A percentile compares a stretch with the other conserved stretches of the same genome.
Conservation (phyloP, 495 filamentous ascomycete genomes). For the Talaromyces adpressus region DNA sequence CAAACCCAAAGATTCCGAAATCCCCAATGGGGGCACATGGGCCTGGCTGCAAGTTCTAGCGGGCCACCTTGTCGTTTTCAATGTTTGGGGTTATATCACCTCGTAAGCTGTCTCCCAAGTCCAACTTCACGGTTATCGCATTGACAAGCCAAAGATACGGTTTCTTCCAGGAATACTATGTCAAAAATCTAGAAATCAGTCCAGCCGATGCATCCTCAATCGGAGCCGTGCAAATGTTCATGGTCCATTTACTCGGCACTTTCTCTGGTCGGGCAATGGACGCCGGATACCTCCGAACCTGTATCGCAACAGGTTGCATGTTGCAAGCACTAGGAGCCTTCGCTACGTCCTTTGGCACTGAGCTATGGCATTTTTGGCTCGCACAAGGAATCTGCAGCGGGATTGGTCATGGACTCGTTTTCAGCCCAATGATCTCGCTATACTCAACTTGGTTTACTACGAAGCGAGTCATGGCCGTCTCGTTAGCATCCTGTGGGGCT, state of each 20-base stretch:
- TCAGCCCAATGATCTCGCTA: constrained; percentile 62
- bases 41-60: constrained; percentile 63
- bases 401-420: constrained; percentile 65
- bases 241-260: constrained; percentile 20
- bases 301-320: constrained; percentile 46
- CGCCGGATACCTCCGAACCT: constrained; percentile 58
- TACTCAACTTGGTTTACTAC: constrained; percentile 68
- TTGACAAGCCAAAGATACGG: constrained; percentile 49
- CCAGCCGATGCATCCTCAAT: constrained; percentile 66
- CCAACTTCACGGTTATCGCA: constrained; percentile 16
- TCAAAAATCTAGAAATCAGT: constrained; percentile 33
- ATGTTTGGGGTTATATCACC: constrained; percentile 62
- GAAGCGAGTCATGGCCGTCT: constrained; percentile 61
- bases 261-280: constrained; percentile 61
- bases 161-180: constrained; percentile 75
- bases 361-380: constrained; percentile 70
- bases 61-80: constrained; percentile 60
- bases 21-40: background rate
- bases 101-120: background rate
- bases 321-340: constrained; percentile 65
- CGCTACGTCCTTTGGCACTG: constrained; percentile 55
- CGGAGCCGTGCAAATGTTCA: constrained; percentile 31
- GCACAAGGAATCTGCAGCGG: constrained; percentile 73
- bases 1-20: background rate
- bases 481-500: constrained; percentile 57